These are phyloP conservation scores for Evernia prunastri DNA, from an alignment of 495 filamentous ascomycete species.

Conservation along the genomic window DNA sequence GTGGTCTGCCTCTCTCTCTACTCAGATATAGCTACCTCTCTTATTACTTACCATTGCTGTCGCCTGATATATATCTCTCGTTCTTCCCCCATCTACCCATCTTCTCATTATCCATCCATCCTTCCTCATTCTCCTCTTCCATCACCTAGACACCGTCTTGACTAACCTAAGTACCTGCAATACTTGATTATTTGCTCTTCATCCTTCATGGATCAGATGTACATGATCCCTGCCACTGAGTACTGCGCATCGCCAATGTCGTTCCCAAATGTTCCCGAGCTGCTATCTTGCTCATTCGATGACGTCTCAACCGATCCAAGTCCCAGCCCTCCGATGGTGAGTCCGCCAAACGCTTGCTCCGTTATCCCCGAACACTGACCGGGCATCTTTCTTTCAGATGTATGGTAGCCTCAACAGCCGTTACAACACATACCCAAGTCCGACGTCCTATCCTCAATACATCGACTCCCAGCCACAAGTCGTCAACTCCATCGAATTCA, in stretches of 20 bases:
- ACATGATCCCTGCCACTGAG: conserved; percentile 12
- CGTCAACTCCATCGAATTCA: conserved; percentile 29
- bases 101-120: neutral
- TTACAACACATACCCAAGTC: conserved; percentile 10
- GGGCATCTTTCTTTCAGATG: conserved; percentile 4
- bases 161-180: conserved; percentile 1
- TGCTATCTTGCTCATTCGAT: conserved; percentile 24
- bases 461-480: conserved; percentile 19
- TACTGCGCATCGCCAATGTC: conserved; percentile 23
- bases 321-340: conserved; percentile 27
- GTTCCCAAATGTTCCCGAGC: conserved; percentile 23
- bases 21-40: conserved; percentile 19
- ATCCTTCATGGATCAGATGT: conserved; percentile 19
- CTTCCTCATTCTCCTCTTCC: neutral
- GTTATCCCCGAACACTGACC: conserved; percentile 3
- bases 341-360: neutral
- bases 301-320: conserved; percentile 26
- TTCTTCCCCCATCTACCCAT: conserved; percentile 1
- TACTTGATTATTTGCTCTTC: neutral
- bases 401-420: conserved; percentile 20
- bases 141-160: neutral
- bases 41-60: conserved; percentile 4
- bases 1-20: conserved; percentile 12
- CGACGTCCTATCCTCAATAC: conserved; percentile 21
- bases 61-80: conserved; percentile 1